Conservation (phyloP, 2,329 filamentous ascomycete genomes). For the Colletotrichum chlorophyti region DNA sequence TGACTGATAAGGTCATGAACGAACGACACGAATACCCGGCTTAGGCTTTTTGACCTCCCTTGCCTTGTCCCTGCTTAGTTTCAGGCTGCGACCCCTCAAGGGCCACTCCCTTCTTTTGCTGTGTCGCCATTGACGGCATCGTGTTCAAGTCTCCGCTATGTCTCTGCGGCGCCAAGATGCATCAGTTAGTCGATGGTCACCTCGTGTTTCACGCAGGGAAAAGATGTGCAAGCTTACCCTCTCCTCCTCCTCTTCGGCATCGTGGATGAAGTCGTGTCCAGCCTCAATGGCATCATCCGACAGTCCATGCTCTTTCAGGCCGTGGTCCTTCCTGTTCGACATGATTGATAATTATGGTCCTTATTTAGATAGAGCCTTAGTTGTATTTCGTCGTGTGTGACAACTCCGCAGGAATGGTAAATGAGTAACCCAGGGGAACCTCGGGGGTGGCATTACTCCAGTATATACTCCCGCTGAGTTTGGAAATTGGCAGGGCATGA, state of each 20-base stretch:
- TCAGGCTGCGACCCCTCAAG: background rate
- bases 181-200: too few species aligned
- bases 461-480: slow-evolving; percentile 7
- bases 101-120: slow-evolving; percentile 6
- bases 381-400: too few species aligned
- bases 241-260: slow-evolving; percentile 42
- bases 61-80: background rate
- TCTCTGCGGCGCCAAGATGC: background rate
- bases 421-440: too few species aligned
- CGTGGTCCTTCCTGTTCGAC: slow-evolving; percentile 15
- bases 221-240: slow-evolving; percentile 33
- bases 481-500: background rate
- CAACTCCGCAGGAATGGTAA: too few species aligned
- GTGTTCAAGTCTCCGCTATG: slow-evolving; percentile 7
- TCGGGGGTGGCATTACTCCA: background rate
- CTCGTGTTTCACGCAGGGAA: background rate
- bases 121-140: slow-evolving; percentile 10
- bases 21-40: too few species aligned
- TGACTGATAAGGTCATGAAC: background rate
- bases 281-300: slow-evolving; percentile 34
- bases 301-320: slow-evolving; percentile 15
- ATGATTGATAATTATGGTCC: background rate
- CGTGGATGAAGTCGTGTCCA: slow-evolving; percentile 42
- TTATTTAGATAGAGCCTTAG: background rate
- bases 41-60: background rate